These are phyloP conservation scores for Whalleya microplaca DNA, from an alignment of 2,329 filamentous ascomycete genomes.

Conservation along the genomic window DNA sequence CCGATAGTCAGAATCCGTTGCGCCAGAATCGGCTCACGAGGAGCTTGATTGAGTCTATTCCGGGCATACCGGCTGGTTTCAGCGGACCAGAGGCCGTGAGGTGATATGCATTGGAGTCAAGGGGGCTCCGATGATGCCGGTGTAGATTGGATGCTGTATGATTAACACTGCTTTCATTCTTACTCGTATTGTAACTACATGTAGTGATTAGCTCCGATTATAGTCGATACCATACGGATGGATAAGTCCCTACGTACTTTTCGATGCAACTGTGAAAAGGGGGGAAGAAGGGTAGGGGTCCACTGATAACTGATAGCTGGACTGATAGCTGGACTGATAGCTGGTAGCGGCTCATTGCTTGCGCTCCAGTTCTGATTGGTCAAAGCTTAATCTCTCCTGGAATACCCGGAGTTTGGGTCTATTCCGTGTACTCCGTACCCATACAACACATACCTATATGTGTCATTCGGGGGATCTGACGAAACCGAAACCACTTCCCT, in stretches of 20 bases:
- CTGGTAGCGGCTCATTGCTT: slow-evolving; percentile 13
- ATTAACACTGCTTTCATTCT: not conserved
- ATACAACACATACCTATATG: no score
- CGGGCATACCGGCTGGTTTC: slow-evolving; percentile 23
- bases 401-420: slow-evolving; percentile 8
- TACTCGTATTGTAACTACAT: not conserved
- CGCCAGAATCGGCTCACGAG: slow-evolving; percentile 34
- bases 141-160: not conserved
- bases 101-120: not conserved
- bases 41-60: slow-evolving; percentile 15
- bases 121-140: slow-evolving; percentile 11
- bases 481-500: no score
- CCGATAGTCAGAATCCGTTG: slow-evolving; percentile 33
- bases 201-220: not conserved
- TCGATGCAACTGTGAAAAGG: no score
- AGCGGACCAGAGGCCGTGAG: slow-evolving; percentile 8
- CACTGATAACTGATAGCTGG: not conserved
- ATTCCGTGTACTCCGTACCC: no score
- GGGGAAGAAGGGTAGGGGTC: not conserved
- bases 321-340: no score
- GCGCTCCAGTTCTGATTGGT: slow-evolving; percentile 36
- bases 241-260: no score
- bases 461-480: no score
- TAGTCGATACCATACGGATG: not conserved
- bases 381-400: slow-evolving; percentile 1